Evolutionary conservation across 306 rosid species (phyloP), one percentile per base, ranked within the genome.

Genomic region (Benincasa hispida): DNA sequence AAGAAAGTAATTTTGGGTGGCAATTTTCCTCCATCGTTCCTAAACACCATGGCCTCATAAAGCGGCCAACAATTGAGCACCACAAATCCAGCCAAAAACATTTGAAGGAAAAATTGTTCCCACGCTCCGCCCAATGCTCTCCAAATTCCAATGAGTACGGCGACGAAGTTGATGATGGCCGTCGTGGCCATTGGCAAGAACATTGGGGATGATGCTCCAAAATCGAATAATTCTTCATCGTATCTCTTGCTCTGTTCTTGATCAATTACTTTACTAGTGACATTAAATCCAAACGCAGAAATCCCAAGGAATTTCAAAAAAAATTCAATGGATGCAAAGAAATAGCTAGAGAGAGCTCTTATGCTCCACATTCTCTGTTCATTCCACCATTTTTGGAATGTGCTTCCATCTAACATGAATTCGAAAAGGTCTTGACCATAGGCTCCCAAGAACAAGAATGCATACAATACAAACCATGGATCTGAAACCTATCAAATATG

Each of bases 201-300:
- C 81, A 86, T 61, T 28, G 86, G 84, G 4, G 89, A 80, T 8
- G 68, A 10, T 7, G 65, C 76, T 39, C 87, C 90, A 17, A 87
- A 87, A 45, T 84, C 85, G 10, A 82, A 80, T 10, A 45, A 32
- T 2, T 85, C 79, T 50, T 82, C 72, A 4, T 81, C 77, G 21
- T 87, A 87, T 65, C 87, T 80, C 73, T 84, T 86, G 72, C 80
- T 84, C 34, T 80, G 86, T n/a, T 79, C 84, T 0, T 37, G 73
- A 9, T 83, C 82, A 0, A 79, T 6, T 2, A 77, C 82, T 83
- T 86, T 86, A 79, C 77, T 83, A 0, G 89, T 86, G 62, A 86
- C 65, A 39, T 67, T 77, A 68, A 86, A 83, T 12, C 79, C 82
- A 1, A 24, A 47, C 10, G 81, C 1, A 14, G 79, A 74, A 75